Conservation (phyloP, 2,329 filamentous ascomycete species). For the Neopestalotiopsis sp. region DNA sequence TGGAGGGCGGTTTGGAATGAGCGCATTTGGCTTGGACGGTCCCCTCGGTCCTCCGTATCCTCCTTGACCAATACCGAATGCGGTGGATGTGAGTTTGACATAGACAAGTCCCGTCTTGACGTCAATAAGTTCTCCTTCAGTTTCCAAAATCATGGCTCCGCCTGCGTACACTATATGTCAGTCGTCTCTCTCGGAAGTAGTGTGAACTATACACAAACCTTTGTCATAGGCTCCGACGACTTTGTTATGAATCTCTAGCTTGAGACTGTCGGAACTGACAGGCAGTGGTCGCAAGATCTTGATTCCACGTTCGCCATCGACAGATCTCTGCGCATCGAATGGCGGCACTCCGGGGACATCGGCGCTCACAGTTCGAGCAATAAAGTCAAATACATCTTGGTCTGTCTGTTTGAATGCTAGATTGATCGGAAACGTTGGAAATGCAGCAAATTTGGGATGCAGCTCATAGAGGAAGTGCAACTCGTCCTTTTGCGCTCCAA, state of each 20-base stretch:
- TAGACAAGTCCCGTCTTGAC: constrained; percentile 43
- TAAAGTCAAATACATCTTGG: constrained; percentile 37
- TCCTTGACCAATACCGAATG: constrained; percentile 52
- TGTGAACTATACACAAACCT: constrained; percentile 25
- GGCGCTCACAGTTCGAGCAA: constrained; percentile 36
- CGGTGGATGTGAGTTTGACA: constrained; percentile 43
- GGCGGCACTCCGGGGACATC: constrained; percentile 45
- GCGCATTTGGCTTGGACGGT: constrained; percentile 35
- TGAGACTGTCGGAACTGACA: constrained; percentile 34
- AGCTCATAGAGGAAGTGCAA: constrained; percentile 51
- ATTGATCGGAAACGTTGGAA: constrained; percentile 54
- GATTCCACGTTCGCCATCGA: constrained; percentile 48
- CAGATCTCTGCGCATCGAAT: constrained; percentile 46
- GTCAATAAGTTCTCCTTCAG: constrained; percentile 45
- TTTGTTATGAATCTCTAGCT: constrained; percentile 40
- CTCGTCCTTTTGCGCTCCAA: constrained; percentile 44
- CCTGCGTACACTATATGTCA: background rate
- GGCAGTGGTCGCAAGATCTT: constrained; percentile 45
- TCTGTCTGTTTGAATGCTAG: constrained; percentile 51
- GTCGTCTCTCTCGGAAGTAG: background rate
- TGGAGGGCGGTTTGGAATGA: constrained; percentile 40
- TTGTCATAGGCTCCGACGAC: constrained; percentile 53
- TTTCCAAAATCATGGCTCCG: constrained; percentile 49
- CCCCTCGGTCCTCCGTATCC: constrained; percentile 50
- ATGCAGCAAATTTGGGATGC: constrained; percentile 48